Evolutionary conservation across 208 protist species (phyloP).

Genomic region (Crithidia thermophila): DNA sequence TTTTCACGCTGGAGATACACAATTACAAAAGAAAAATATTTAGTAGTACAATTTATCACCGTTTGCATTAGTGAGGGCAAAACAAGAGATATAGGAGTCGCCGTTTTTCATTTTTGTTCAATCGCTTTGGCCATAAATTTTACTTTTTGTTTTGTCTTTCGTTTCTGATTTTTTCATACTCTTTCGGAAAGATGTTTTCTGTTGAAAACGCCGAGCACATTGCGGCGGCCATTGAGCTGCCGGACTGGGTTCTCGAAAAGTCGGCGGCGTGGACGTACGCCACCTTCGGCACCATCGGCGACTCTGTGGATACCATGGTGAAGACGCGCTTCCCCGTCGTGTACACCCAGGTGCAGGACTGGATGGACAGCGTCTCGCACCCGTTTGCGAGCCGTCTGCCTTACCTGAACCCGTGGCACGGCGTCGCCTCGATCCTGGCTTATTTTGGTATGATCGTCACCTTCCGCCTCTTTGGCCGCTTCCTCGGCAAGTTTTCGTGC

Average conservation of each 20-base stretch:
- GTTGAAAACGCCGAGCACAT: slow-evolving; percentile 38
- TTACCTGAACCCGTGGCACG: slow-evolving; percentile 56
- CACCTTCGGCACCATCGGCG: slow-evolving; percentile 27
- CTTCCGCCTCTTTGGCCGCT: slow-evolving; percentile 36
- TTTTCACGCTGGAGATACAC: no score
- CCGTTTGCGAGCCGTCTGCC: slow-evolving; percentile 61
- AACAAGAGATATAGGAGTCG: no score
- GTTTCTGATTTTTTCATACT: neutral
- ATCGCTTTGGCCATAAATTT: no score
- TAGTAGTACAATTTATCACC: no score
- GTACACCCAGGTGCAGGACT: slow-evolving; percentile 19
- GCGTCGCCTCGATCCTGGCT: slow-evolving; percentile 39
- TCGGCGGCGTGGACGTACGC: slow-evolving; percentile 28
- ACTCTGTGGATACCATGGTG: slow-evolving; percentile 40
- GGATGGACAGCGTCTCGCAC: slow-evolving; percentile 34
- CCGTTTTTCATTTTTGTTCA: no score
- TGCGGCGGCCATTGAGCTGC: slow-evolving; percentile 55
- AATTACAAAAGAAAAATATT: no score
- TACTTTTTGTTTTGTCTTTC: neutral
- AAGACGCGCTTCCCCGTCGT: slow-evolving; percentile 30
- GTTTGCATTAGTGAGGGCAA: no score
- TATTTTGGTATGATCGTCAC: slow-evolving; percentile 48
- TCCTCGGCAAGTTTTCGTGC: slow-evolving; percentile 61
- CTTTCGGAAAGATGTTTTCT: slow-evolving; percentile 30
- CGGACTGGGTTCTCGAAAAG: slow-evolving; percentile 48